A percentile compares a stretch with the other conserved stretches of the same genome.
Evolutionary conservation across 2,329 filamentous ascomycete genomes (phyloP).

Genomic region (Rhexocercosporidium sp.): DNA sequence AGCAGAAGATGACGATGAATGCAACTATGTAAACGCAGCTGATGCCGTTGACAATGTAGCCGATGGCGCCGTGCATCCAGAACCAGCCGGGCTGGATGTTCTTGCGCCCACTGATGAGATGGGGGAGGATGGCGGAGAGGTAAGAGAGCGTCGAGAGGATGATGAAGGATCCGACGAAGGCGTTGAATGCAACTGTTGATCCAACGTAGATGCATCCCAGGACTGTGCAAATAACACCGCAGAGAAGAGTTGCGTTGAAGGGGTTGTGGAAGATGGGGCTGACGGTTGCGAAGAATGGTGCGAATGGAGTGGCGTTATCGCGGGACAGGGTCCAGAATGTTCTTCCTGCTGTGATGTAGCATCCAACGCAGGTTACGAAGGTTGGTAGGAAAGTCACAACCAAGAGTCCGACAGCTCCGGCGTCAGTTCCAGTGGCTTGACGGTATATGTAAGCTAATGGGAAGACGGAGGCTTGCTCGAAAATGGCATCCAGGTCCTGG

Average conservation of each 20-base stretch:
- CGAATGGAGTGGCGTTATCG: constrained; percentile 60
- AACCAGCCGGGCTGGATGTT: constrained; percentile 62
- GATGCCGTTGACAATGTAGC: constrained; percentile 55
- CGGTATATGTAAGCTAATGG: constrained; percentile 70
- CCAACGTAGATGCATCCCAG: constrained; percentile 69
- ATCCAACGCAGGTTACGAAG: constrained; percentile 56
- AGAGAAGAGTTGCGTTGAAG: constrained; percentile 57
- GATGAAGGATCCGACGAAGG: constrained; percentile 65
- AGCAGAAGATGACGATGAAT: constrained; percentile 68
- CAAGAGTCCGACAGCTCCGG: constrained; percentile 56
- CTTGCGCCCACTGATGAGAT: constrained; percentile 50
- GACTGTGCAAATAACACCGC: constrained; percentile 54
- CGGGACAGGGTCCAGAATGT: constrained; percentile 65
- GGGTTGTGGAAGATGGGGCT: constrained; percentile 52
- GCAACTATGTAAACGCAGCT: constrained; percentile 61
- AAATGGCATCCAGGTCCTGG: constrained; percentile 56
- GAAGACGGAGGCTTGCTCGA: constrained; percentile 55
- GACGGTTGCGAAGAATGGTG: constrained; percentile 52
- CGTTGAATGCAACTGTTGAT: constrained; percentile 66
- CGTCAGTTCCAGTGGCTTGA: constrained; percentile 58
- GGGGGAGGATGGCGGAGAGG: constrained; percentile 64
- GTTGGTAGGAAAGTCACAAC: constrained; percentile 59
- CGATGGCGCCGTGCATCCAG: constrained; percentile 53
- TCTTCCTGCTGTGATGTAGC: constrained; percentile 62
- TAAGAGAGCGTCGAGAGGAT: constrained; percentile 61